Percentiles rank a stretch among this genome's conserved stretches.
Evolutionary conservation across 306 rosid species (phyloP).

Genomic region (Lagenaria siceraria): DNA sequence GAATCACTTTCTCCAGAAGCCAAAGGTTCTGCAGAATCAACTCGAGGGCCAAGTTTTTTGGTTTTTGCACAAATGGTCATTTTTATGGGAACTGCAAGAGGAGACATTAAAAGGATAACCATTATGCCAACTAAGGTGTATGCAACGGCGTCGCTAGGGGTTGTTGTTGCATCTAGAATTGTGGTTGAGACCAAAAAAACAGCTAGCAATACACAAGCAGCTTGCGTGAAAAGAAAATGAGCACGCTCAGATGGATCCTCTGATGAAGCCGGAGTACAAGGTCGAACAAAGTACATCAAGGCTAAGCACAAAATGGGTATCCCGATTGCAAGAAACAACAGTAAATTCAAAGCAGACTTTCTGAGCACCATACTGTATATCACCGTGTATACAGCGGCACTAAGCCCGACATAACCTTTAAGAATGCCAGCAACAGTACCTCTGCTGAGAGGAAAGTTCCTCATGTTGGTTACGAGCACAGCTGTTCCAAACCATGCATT

Average conservation of each 20-base stretch:
- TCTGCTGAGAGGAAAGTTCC: constrained; percentile 80
- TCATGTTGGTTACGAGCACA: constrained; percentile 84
- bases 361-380: constrained; percentile 37
- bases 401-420: constrained; percentile 71
- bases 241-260: constrained; percentile 66
- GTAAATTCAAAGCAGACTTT: constrained; percentile 38
- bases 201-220: constrained; percentile 55
- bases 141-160: constrained; percentile 31
- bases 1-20: constrained; percentile 19
- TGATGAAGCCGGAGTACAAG: constrained; percentile 74
- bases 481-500: constrained; percentile 71
- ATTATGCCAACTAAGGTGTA: constrained; percentile 44
- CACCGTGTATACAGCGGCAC: constrained; percentile 71
- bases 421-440: constrained; percentile 83
- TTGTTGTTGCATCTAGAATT: constrained; percentile 21
- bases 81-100: constrained; percentile 64
- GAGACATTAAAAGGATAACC: constrained; percentile 54
- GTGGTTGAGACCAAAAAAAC: constrained; percentile 43
- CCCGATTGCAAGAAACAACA: constrained; percentile 55
- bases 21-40: constrained; percentile 34
- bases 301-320: constrained; percentile 42
- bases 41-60: constrained; percentile 12
- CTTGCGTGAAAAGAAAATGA: constrained; percentile 66
- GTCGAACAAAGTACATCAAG: constrained; percentile 58
- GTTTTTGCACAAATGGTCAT: constrained; percentile 44